A percentile compares a stretch with the other conserved stretches of the same genome.
These are phyloP conservation scores for Candida koratica DNA, from an alignment of 805 yeast genomes.

Conservation along the genomic window DNA sequence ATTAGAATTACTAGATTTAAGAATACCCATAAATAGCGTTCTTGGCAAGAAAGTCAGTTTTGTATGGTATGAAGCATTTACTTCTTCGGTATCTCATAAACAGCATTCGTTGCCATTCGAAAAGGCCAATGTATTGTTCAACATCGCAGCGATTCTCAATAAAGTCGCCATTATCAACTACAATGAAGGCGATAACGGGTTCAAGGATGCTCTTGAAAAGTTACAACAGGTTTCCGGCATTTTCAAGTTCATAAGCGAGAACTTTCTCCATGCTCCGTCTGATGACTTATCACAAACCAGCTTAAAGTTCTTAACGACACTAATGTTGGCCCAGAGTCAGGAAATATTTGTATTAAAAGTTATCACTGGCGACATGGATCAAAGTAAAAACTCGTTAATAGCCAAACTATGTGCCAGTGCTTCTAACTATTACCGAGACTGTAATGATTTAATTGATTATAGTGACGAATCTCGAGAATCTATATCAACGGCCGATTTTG, in stretches of 20 bases:
- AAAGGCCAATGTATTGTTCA: conserved; percentile 79
- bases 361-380: conserved; percentile 47
- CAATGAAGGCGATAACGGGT: conserved; percentile 35
- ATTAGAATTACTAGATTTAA: conserved; percentile 70
- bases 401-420: conserved; percentile 71
- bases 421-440: conserved; percentile 49
- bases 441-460: conserved; percentile 23
- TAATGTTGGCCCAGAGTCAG: conserved; percentile 85
- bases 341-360: conserved; percentile 71
- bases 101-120: conserved; percentile 85
- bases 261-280: conserved; percentile 86
- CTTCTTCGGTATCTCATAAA: conserved; percentile 41
- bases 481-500: conserved; percentile 16
- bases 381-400: conserved; percentile 61
- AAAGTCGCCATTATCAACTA: conserved; percentile 41
- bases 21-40: conserved; percentile 63
- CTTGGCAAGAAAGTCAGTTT: conserved; percentile 49
- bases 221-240: conserved; percentile 80
- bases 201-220: conserved; percentile 55
- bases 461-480: conserved; percentile 9
- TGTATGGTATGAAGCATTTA: conserved; percentile 78
- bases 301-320: conserved; percentile 54
- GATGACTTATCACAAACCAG: conserved; percentile 69
- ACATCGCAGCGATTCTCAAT: conserved; percentile 63
- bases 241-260: conserved; percentile 65